These are phyloP conservation scores for Chrysoporthe deuterocubensis DNA, from an alignment of 2,329 filamentous ascomycete species.

Conservation along the genomic window DNA sequence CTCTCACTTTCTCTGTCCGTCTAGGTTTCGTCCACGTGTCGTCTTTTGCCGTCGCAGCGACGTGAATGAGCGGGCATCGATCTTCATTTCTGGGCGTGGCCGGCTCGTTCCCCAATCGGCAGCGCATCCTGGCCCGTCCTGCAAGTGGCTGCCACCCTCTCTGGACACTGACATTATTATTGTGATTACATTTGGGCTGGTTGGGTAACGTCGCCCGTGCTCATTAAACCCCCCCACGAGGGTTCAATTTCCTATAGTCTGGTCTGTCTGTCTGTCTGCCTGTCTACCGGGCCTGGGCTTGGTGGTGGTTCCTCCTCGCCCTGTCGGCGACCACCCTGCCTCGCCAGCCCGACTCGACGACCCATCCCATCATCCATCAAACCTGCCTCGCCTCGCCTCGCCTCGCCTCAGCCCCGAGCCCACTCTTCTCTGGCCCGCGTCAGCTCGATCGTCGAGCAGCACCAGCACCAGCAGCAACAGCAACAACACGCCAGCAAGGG, in stretches of 20 bases:
- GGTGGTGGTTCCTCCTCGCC: too few species aligned
- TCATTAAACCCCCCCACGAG: conserved; percentile 1
- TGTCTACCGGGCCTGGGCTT: neutral
- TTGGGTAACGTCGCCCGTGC: conserved; percentile 1
- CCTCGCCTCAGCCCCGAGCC: neutral
- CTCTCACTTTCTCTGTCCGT: too few species aligned
- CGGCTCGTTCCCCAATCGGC: neutral
- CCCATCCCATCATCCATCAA: neutral
- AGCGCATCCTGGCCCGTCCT: neutral
- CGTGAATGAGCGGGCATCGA: neutral
- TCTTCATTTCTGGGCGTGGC: conserved; percentile 11
- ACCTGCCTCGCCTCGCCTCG: neutral
- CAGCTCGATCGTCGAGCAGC: neutral
- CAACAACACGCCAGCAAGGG: too few species aligned
- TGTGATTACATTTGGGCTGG: neutral
- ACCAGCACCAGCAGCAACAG: neutral
- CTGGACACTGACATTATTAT: neutral
- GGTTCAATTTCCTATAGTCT: conserved; percentile 2
- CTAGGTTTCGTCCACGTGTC: too few species aligned
- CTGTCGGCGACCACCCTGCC: too few species aligned
- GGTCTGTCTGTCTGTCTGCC: neutral
- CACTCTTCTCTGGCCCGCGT: neutral
- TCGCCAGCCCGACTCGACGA: too few species aligned
- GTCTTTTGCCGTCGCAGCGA: too few species aligned
- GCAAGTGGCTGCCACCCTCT: neutral